phyloP scores from a whole-genome alignment of 2,329 filamentous ascomycete species.

The Sporothrix humicola region DNA sequence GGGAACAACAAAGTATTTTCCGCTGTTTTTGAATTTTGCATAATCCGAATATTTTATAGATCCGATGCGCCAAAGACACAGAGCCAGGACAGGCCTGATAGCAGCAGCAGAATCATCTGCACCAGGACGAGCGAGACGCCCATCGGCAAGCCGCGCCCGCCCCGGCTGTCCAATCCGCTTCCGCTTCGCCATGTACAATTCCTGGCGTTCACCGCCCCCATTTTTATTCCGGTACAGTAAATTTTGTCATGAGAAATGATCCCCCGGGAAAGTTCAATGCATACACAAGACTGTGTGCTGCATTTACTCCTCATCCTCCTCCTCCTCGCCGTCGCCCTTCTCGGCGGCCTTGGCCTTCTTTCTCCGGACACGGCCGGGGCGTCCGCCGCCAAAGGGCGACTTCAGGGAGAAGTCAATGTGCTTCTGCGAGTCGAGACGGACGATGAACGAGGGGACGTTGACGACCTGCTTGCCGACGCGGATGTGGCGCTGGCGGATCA shows the following conservation, averaged over 20 bases:
- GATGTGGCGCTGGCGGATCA: conserved; percentile 99
- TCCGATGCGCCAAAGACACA: conserved; percentile 37
- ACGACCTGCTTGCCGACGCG: conserved; percentile 99
- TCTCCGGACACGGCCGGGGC: conserved; percentile 95
- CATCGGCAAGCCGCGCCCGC: conserved; percentile 28
- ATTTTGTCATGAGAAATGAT: neutral
- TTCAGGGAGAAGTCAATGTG: conserved; percentile 99
- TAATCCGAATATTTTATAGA: conserved; percentile 31
- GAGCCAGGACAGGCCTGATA: conserved; percentile 29
- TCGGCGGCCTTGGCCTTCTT: conserved; percentile 99
- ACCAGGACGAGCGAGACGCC: conserved; percentile 16
- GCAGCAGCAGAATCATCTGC: conserved; percentile 19
- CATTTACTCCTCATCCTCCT: conserved; percentile 68
- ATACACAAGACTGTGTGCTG: too few species aligned
- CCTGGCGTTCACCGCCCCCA: conserved; percentile 4
- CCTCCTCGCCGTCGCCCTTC: conserved; percentile 78
- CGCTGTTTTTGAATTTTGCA: conserved; percentile 32
- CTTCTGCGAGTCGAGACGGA: conserved; percentile 99
- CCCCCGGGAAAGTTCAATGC: too few species aligned
- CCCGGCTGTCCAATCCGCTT: conserved; percentile 1
- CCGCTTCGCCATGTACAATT: neutral
- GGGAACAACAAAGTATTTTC: neutral
- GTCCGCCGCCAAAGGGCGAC: conserved; percentile 96
- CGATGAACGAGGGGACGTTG: conserved; percentile 99
- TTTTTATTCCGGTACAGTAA: neutral